These are phyloP conservation scores for Penicillium rolfsii DNA, from an alignment of 2,329 filamentous ascomycete species.

Conservation along the genomic window DNA sequence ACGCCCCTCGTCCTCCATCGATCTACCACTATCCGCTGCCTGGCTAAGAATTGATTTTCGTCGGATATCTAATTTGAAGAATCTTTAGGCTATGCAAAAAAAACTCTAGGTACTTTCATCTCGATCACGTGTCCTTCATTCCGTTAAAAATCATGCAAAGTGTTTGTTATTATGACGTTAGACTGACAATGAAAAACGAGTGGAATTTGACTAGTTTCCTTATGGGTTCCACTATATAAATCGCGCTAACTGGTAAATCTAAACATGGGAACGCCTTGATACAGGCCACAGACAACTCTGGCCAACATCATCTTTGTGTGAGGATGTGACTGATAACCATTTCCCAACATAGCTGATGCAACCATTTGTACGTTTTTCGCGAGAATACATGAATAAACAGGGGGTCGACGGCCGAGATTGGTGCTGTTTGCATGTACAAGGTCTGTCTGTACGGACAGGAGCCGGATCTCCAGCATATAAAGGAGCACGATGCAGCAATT, in stretches of 20 bases:
- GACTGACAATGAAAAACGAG: background rate
- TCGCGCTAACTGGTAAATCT: background rate
- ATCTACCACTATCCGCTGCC: background rate
- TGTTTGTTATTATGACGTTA: background rate
- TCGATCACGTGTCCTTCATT: background rate
- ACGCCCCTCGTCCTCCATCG: background rate
- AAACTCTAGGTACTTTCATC: background rate
- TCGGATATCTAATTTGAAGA: no score
- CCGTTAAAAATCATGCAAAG: background rate
- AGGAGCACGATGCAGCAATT: background rate
- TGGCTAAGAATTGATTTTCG: background rate
- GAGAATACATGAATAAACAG: background rate
- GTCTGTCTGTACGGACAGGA: background rate
- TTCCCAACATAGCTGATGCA: background rate
- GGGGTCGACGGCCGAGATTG: background rate
- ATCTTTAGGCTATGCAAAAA: conserved; percentile 3
- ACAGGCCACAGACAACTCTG: background rate
- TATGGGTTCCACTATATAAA: conserved; percentile 2
- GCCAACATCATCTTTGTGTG: background rate
- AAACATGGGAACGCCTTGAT: background rate
- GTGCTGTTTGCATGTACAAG: background rate
- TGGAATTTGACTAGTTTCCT: conserved; percentile 3
- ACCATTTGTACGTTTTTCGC: background rate
- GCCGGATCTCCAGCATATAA: background rate
- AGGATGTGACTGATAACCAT: background rate